A percentile compares a stretch with the other conserved stretches of the same genome.
These are phyloP conservation scores for Pleurotus sapidus DNA, from an alignment of 768 basidiomycete species.

Conservation along the genomic window DNA sequence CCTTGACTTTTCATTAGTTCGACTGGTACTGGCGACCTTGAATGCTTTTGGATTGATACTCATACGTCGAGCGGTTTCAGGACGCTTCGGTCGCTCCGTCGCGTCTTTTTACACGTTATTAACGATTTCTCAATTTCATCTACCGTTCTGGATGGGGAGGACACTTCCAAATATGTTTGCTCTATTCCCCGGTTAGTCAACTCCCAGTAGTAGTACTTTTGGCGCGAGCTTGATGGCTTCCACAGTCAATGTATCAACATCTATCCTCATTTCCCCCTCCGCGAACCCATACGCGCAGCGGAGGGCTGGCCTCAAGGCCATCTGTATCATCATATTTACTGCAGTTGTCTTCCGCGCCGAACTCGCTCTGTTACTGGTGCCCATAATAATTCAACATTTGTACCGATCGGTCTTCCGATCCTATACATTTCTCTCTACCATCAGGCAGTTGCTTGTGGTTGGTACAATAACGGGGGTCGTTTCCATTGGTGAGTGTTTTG, in stretches of 20 bases:
- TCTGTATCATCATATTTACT: constrained; percentile 63
- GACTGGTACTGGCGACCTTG: constrained; percentile 64
- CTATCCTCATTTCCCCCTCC: constrained; percentile 41
- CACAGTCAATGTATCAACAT: constrained; percentile 58
- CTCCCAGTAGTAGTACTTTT: constrained; percentile 7
- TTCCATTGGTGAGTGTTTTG: constrained; percentile 47
- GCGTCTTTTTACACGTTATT: constrained; percentile 62
- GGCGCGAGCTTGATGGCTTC: neutral
- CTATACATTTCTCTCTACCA: constrained; percentile 22
- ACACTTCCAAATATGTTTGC: constrained; percentile 96
- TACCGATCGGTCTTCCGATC: constrained; percentile 39
- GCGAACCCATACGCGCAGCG: constrained; percentile 37
- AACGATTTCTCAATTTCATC: constrained; percentile 84
- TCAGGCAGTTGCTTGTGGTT: constrained; percentile 28
- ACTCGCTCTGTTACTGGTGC: constrained; percentile 61
- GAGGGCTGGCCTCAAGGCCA: constrained; percentile 28
- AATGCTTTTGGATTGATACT: constrained; percentile 64
- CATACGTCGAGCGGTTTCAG: constrained; percentile 58
- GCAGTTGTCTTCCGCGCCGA: constrained; percentile 81
- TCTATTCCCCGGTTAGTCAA: constrained; percentile 65
- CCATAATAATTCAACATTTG: constrained; percentile 56
- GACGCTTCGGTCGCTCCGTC: constrained; percentile 60
- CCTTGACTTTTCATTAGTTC: constrained; percentile 44
- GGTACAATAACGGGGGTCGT: constrained; percentile 45
- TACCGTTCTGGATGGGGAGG: constrained; percentile 91